These are phyloP conservation scores for Aaosphaeria arxii DNA, from an alignment of 2,329 filamentous ascomycete genomes.

Conservation along the genomic window DNA sequence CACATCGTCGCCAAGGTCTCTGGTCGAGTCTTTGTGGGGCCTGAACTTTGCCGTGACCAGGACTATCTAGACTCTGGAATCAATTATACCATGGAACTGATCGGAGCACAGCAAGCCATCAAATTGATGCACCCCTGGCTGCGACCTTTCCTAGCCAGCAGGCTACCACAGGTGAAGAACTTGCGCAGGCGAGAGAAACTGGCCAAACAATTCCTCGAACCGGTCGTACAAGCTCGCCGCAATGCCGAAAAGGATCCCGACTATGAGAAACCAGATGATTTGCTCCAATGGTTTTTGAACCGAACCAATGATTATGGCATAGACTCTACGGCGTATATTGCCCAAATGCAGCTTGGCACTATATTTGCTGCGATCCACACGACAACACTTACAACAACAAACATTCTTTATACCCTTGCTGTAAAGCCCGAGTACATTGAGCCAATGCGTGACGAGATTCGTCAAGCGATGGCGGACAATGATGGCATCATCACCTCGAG, in stretches of 20 bases:
- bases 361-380: conserved; percentile 21
- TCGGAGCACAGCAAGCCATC: conserved; percentile 22
- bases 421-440: conserved; percentile 40
- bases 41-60: conserved; percentile 24
- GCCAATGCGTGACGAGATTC: conserved; percentile 41
- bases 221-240: conserved; percentile 22
- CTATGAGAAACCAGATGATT: conserved; percentile 34
- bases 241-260: conserved; percentile 19
- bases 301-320: conserved; percentile 5
- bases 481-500: conserved; percentile 23
- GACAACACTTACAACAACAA: conserved; percentile 15
- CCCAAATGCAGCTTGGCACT: conserved; percentile 9
- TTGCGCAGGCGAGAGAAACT: conserved; percentile 16
- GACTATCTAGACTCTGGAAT: conserved; percentile 25
- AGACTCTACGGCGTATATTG: conserved; percentile 3
- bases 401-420: conserved; percentile 29
- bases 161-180: conserved; percentile 19
- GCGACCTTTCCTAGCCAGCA: conserved; percentile 19
- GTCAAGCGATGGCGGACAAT: conserved; percentile 36
- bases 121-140: conserved; percentile 24
- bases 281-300: conserved; percentile 38
- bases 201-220: conserved; percentile 13
- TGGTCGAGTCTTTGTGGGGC: conserved; percentile 32
- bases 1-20: conserved; percentile 33
- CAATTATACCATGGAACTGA: conserved; percentile 32